These are phyloP conservation scores for Amanita rimosa DNA, from an alignment of 768 basidiomycete species.

Conservation along the genomic window DNA sequence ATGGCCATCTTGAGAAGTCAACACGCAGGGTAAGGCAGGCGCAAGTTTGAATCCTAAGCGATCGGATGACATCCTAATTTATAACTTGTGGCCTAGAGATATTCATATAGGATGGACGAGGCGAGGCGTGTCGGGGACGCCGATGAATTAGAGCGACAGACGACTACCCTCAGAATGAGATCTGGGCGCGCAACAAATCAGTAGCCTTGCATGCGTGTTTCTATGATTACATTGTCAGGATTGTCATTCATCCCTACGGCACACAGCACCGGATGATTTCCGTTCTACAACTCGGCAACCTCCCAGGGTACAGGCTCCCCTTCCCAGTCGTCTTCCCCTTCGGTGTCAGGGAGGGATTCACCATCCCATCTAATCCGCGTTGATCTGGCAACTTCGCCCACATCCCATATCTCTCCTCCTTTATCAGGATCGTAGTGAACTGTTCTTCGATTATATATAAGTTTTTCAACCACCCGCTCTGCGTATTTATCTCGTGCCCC, in stretches of 20 bases:
- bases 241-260: background rate
- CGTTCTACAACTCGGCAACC: constrained; percentile 52
- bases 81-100: background rate
- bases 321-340: constrained; percentile 64
- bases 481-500: constrained; percentile 30
- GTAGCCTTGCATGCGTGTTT: background rate
- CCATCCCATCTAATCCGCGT: constrained; percentile 10
- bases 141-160: too few relatives aligned
- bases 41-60: background rate
- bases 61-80: constrained; percentile 1
- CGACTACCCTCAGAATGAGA: too few relatives aligned
- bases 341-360: constrained; percentile 18
- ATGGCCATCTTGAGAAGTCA: background rate
- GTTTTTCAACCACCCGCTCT: constrained; percentile 43
- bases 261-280: background rate
- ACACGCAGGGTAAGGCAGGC: background rate
- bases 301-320: constrained; percentile 79
- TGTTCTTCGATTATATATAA: constrained; percentile 48
- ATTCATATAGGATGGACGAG: too few relatives aligned
- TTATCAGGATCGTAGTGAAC: constrained; percentile 48
- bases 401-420: constrained; percentile 70
- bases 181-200: background rate
- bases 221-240: constrained; percentile 1
- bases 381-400: constrained; percentile 43
- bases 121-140: background rate